A percentile compares a stretch with the other conserved stretches of the same genome.
phyloP scores from a whole-genome alignment of 2,329 filamentous ascomycete species.

The Graphium sp. region DNA sequence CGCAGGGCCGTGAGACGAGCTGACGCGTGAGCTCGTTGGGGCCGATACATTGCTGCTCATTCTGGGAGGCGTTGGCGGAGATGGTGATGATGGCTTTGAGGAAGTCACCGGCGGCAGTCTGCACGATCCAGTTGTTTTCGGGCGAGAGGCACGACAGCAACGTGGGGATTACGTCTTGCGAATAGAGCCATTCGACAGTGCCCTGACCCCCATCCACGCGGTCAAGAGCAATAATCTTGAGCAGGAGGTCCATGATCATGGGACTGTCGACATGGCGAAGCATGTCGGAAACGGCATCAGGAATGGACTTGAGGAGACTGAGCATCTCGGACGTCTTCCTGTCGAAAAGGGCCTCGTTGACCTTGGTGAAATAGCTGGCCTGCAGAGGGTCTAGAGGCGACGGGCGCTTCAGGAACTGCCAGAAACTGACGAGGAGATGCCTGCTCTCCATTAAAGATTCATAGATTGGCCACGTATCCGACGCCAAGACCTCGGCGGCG shows the following conservation, averaged over 20 bases:
- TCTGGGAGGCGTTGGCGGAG: slow-evolving; percentile 92
- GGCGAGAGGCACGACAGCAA: slow-evolving; percentile 76
- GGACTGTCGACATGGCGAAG: slow-evolving; percentile 90
- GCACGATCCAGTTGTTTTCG: slow-evolving; percentile 73
- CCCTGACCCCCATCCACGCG: slow-evolving; percentile 82
- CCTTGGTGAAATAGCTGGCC: slow-evolving; percentile 95
- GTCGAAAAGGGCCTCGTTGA: slow-evolving; percentile 93
- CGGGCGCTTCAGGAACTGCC: slow-evolving; percentile 74
- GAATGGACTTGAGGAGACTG: slow-evolving; percentile 67
- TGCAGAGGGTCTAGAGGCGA: slow-evolving; percentile 81
- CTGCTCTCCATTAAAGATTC: slow-evolving; percentile 82
- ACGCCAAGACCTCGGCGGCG: slow-evolving; percentile 82
- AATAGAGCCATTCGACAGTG: slow-evolving; percentile 94
- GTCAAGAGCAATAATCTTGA: slow-evolving; percentile 95
- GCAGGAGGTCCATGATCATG: slow-evolving; percentile 91
- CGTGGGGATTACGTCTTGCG: slow-evolving; percentile 71
- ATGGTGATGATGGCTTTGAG: slow-evolving; percentile 98
- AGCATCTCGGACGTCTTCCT: slow-evolving; percentile 98
- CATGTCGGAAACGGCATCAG: slow-evolving; percentile 69
- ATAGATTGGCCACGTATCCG: slow-evolving; percentile 92
- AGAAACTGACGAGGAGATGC: slow-evolving; percentile 65
- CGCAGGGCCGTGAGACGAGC: slow-evolving; percentile 72
- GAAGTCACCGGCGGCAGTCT: slow-evolving; percentile 94
- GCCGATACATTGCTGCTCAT: slow-evolving; percentile 96
- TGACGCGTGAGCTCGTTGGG: slow-evolving; percentile 94